These are phyloP conservation scores for Salix arbutifolia DNA, from an alignment of 345 rosid genomes.

Conservation along the genomic window DNA sequence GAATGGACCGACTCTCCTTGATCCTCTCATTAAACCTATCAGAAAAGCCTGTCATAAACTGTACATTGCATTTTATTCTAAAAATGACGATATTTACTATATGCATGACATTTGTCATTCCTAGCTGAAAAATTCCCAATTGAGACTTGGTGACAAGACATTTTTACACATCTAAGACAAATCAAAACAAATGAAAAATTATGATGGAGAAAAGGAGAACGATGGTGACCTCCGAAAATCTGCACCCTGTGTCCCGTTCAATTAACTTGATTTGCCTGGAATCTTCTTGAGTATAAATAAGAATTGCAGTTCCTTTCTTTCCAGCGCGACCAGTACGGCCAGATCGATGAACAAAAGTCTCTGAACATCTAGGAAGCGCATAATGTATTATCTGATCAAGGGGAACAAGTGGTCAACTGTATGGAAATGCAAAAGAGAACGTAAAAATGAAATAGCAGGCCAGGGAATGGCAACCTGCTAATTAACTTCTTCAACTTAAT, in stretches of 20 bases:
- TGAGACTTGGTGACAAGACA: neutral
- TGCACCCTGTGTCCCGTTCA: conserved; percentile 92
- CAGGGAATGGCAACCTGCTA: neutral
- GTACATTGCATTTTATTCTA: neutral
- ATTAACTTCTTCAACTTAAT: neutral
- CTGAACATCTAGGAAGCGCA: conserved; percentile 83
- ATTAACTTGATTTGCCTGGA: conserved; percentile 53
- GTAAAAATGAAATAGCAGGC: neutral
- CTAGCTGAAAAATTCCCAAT: neutral
- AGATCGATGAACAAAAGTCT: conserved; percentile 95
- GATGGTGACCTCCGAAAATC: conserved; percentile 63
- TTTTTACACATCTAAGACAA: neutral
- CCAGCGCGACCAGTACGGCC: conserved; percentile 99
- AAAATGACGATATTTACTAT: neutral
- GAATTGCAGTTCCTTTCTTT: conserved; percentile 88
- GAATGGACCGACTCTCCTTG: no score
- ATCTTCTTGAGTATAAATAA: conserved; percentile 68
- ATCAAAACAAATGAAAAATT: neutral
- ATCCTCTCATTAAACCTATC: no score
- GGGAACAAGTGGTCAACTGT: conserved; percentile 1
- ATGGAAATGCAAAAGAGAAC: neutral
- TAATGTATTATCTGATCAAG: conserved; percentile 67
- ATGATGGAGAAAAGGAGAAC: neutral
- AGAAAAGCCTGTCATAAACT: neutral
- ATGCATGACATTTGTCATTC: neutral